Evolutionary conservation across 2,329 filamentous ascomycete genomes (phyloP), one percentile per base, ranked within the genome.

Genomic region (Diaporthe sp.): DNA sequence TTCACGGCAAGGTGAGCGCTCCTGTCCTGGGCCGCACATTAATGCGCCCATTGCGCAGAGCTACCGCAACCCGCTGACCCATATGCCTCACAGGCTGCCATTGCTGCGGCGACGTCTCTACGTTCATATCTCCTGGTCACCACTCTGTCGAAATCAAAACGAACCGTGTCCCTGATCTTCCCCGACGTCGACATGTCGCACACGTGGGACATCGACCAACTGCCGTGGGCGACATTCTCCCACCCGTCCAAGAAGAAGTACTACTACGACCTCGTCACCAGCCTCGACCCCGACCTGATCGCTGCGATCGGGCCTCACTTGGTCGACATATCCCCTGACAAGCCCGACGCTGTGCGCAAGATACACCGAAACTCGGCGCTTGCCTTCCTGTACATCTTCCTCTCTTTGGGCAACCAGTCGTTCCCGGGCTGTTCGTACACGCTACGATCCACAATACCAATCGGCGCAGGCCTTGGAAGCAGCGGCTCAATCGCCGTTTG

Each of bases 81-180:
- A 15, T 59, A 10, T 17, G 34, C 17, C 53, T 25, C 44, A 53
- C 79, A 95, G 93, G 92, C 95, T 79, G 96, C 97, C 75, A 96
- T 99, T 84, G 97, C 97, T 71, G 97, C 97, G 34, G 93, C 97
- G 42, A 97, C 99, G 75, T 98, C 97, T 39, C 90, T 99, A 39
- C 94, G 97, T 79, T 98, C 97, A 59, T 99, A 98, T 83, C 94
- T 99, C 68, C 95, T 98, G 81, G 96, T 98, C 82, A 98, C 96
- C 22, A 94, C 96, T 19, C 91, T 98, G 62, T 97, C 95, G 78
- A 98, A 98, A 86, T 97, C 95, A 57, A 94, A 94, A 82, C 92
- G 95, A 76, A 98, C 94, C 19, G 92, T 99, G 68, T 94, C 94
- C 3, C 88, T 99, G 73, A 93, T 93, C 80, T 98, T 99, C 83